Base-by-base conservation (phyloP, 331 rosid species). In the Rosa hybrid region DNA sequence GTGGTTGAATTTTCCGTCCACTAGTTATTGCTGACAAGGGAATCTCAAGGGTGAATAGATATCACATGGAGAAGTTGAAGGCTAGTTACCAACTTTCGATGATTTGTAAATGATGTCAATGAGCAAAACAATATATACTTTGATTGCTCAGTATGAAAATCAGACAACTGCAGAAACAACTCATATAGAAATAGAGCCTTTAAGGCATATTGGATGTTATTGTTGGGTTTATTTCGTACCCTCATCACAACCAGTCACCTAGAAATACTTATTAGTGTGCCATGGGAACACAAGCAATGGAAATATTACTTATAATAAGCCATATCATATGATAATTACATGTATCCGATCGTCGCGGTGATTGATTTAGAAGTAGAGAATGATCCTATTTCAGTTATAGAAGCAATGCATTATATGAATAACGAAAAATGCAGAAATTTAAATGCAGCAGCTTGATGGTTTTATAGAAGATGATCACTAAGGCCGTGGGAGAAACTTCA, bases 261-360 rank as follows among this genome's bases (percentile, higher is more conserved):
- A 88, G 98, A 84, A 94, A 94, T 81, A 94, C 98, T 12, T 94
- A 94, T 81, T 98, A 92, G 94, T 94, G 98, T 81, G 97, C 98
- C 6, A 94, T 92, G 97, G 98, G 98, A 81, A 94, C 92, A 83
- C 98, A 94, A 89, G 98, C 98, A 30, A 92, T 94, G 98, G 98
- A 25, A 25, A 25, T 25, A 25, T 25, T 25, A 25, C 27, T 25
- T 25, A 25, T 25, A 25, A 25, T 25, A 25, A 25, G 27, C 27
- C 27, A 25, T 25, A 25, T 25, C 27, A 25, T 0, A 25, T 25
- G 27, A 25, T 25, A 25, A 25, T 25, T 25, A 25, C 27, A 25
- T 25, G 27, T 25, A 25, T 25, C 27, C 27, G 27, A 25, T 25
- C 27, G 27, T 25, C 27, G 27, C 27, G 27, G 27, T 25, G 27